Percentiles rank a stretch among this genome's conserved stretches.
Conservation (phyloP, 495 filamentous ascomycete genomes). For the Tuber umbilicatum region DNA sequence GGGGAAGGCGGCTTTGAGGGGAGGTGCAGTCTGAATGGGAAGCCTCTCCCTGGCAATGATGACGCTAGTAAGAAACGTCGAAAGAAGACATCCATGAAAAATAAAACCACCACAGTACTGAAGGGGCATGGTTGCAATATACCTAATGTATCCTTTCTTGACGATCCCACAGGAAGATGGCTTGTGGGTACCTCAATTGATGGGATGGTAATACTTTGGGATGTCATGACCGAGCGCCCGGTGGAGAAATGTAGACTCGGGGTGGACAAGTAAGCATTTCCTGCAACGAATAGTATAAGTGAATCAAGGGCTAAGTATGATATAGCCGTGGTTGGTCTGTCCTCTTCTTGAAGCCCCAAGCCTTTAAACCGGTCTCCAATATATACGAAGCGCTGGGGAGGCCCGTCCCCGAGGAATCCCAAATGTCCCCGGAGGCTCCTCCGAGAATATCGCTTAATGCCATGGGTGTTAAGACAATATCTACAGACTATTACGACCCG, state of each 20-base stretch:
- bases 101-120: conserved; percentile 31
- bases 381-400: conserved; percentile 38
- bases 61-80: conserved; percentile 13
- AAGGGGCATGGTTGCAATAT: conserved; percentile 54
- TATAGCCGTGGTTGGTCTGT: conserved; percentile 38
- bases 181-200: conserved; percentile 69
- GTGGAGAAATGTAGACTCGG: conserved; percentile 36
- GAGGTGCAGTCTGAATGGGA: background rate
- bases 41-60: background rate
- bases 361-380: conserved; percentile 34
- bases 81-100: conserved; percentile 21
- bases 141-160: conserved; percentile 67
- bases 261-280: background rate
- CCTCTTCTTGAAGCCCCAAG: conserved; percentile 38
- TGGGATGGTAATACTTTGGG: conserved; percentile 60
- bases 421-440: background rate
- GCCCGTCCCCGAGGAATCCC: conserved; percentile 6
- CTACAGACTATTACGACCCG: conserved; percentile 36
- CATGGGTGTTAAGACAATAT: conserved; percentile 18
- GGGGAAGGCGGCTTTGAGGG: conserved; percentile 19
- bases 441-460: conserved; percentile 7
- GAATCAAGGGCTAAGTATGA: conserved; percentile 1
- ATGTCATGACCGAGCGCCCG: conserved; percentile 45
- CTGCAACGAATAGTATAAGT: background rate
- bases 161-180: conserved; percentile 59